Evolutionary conservation across 75 land plant species (phyloP).

Genomic region (Cryptomeria japonica): DNA sequence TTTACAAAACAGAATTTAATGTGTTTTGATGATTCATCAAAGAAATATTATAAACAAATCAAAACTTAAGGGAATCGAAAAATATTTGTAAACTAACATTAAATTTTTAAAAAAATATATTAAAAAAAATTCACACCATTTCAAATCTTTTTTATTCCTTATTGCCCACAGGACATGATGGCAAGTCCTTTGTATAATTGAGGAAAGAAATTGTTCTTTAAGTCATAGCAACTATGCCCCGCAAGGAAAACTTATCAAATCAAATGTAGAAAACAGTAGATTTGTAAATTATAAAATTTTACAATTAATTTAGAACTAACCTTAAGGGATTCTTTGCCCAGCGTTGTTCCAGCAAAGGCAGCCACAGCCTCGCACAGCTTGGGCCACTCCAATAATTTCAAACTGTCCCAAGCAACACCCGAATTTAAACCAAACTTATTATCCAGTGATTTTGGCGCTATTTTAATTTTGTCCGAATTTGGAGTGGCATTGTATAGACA

Average conservation of each 20-base stretch:
- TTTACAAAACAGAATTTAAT: no score
- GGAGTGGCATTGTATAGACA: not conserved
- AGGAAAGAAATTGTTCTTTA: not conserved
- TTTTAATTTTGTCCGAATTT: not conserved
- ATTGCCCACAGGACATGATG: not conserved
- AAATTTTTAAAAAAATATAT: not conserved
- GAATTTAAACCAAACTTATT: not conserved
- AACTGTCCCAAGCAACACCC: constrained; percentile 22
- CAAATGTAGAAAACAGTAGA: not conserved
- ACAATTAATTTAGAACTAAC: constrained; percentile 5
- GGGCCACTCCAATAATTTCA: constrained; percentile 58
- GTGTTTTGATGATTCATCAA: not conserved
- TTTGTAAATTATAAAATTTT: not conserved
- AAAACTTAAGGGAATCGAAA: not conserved
- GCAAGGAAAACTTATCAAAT: not conserved
- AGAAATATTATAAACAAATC: not conserved
- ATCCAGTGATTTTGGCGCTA: not conserved
- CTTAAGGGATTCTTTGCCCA: constrained; percentile 51
- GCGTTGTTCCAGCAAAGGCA: constrained; percentile 46
- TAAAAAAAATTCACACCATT: no score
- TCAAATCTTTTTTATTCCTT: not conserved
- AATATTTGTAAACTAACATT: no score
- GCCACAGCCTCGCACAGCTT: constrained; percentile 55
- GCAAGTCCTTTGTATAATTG: not conserved
- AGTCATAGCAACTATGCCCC: not conserved